These are phyloP conservation scores for Austroboletus eburneus DNA, from an alignment of 768 basidiomycete genomes.

Conservation along the genomic window DNA sequence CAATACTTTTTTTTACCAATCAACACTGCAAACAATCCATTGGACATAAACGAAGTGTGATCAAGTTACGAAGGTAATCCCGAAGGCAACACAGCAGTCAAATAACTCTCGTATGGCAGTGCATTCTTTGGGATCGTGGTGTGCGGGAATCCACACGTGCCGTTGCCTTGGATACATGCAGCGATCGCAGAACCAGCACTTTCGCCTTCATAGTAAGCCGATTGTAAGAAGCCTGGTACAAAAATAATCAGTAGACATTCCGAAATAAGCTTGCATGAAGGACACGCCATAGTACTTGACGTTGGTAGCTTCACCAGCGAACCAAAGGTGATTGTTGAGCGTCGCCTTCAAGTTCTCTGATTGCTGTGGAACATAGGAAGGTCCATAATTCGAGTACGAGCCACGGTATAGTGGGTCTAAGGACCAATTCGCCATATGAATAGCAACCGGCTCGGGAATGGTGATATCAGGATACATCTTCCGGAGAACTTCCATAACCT, in stretches of 20 bases:
- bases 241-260: neutral
- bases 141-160: conserved; percentile 26
- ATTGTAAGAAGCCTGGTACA: conserved; percentile 50
- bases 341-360: conserved; percentile 56
- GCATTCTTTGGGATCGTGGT: conserved; percentile 29
- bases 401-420: conserved; percentile 40
- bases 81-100: conserved; percentile 6
- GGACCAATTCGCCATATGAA: conserved; percentile 55
- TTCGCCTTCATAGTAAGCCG: conserved; percentile 54
- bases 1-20: too few species aligned
- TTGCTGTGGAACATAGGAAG: conserved; percentile 51
- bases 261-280: neutral
- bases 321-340: conserved; percentile 48
- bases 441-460: conserved; percentile 53
- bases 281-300: conserved; percentile 52
- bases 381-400: conserved; percentile 69
- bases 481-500: conserved; percentile 54
- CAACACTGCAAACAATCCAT: too few species aligned
- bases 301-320: conserved; percentile 61
- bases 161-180: conserved; percentile 36
- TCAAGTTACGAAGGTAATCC: neutral
- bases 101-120: conserved; percentile 27
- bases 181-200: conserved; percentile 38
- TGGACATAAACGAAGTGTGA: neutral
- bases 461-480: conserved; percentile 54